Conservation (phyloP, 2,329 filamentous ascomycete genomes). For the Cercospora sojina region DNA sequence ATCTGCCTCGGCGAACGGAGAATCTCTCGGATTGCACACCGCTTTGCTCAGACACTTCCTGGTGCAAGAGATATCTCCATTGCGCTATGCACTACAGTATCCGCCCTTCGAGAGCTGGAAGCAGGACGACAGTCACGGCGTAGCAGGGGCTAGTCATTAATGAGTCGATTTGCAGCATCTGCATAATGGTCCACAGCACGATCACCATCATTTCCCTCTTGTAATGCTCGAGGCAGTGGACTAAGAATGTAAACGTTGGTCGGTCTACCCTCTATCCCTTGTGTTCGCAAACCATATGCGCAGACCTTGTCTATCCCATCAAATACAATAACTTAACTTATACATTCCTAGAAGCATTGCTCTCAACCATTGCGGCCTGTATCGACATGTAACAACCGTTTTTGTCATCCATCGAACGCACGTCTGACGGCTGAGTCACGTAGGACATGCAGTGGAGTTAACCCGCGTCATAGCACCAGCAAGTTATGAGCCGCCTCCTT, state of each 20-base stretch:
- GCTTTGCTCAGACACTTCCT: background rate
- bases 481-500: too few species aligned
- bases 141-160: background rate
- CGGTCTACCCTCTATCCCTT: too few species aligned
- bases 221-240: background rate
- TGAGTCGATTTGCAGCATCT: background rate
- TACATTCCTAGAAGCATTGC: too few species aligned
- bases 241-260: background rate
- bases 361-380: too few species aligned
- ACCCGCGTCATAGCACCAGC: too few species aligned
- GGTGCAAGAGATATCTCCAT: background rate
- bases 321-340: too few species aligned
- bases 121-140: background rate
- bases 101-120: background rate
- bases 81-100: background rate
- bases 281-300: too few species aligned
- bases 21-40: background rate
- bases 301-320: too few species aligned
- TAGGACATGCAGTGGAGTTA: too few species aligned
- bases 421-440: too few species aligned
- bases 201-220: background rate
- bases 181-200: background rate
- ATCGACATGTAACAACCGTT: too few species aligned
- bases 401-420: too few species aligned
- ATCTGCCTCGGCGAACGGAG: background rate